Evolutionary conservation across 169 alveolate species (phyloP), one percentile per base, ranked within the genome.

Genomic region (Plasmodium malariae): DNA sequence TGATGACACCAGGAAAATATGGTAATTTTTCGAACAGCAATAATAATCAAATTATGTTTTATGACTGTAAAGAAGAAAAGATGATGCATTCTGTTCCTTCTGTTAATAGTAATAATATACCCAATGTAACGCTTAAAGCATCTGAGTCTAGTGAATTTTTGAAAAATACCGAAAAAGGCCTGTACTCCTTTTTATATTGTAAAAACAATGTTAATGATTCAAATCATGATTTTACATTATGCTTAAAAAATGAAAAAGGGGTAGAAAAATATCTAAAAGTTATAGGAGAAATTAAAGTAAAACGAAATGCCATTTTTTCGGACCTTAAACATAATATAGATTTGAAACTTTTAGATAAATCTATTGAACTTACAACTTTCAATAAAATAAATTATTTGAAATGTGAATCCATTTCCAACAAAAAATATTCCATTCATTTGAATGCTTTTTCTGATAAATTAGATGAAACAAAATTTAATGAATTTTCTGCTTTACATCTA

Each of bases 391-490:
- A 78, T 54, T 55, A 40, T 48, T 74, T 74, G 21, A 74, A 74
- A 32, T 55, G 19, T 74, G 72, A 74, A 9, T 34, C 63, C 19
- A 37, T 74, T 34, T 74, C 88, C 11, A 30, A 17, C 30, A 30
- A 45, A 45, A 74, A 74, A 57, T 78, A 78, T 55, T 63, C 80
- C 7, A 78, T 78, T 62, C 74, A 68, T 78, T 78, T 78, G 43
- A 78, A 78, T 78, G 89, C 89, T 21, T 78, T 78, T 78, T 62
- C 78, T 24, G 89, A 78, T 62, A 78, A 78, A 78, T 5, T 78
- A 24, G 76, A 78, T 78, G 89, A 78, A 78, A 55, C 74, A 5
- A 78, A 78, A 40, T 63, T 78, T 62, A 55, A 54, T 55, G 89
- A 78, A 78, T 63, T 78, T 14, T 78, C 89, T 40, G 89, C 89